These are phyloP conservation scores for Hemileia vastatrix DNA, from an alignment of 1,284 basidiomycete genomes.

Conservation along the genomic window DNA sequence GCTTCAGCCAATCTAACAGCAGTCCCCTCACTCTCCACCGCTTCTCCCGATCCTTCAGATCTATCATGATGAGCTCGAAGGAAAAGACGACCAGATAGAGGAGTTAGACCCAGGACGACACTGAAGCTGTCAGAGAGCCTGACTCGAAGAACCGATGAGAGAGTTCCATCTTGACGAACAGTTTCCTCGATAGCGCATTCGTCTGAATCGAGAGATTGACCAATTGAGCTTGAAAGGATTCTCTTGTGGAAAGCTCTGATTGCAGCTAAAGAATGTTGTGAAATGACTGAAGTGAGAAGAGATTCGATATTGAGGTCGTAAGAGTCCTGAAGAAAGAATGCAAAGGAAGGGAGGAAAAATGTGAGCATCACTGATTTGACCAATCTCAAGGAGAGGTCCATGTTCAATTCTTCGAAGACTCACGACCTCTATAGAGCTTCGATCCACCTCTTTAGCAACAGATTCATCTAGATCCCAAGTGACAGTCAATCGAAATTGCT, in stretches of 20 bases:
- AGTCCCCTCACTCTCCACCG: neutral
- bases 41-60: neutral
- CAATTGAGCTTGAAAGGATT: neutral
- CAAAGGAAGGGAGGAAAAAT: neutral
- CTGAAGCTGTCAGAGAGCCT: neutral
- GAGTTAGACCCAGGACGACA: neutral
- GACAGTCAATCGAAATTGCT: neutral
- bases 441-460: neutral
- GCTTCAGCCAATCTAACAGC: slow-evolving; percentile 53
- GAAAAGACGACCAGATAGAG: neutral
- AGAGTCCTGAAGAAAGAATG: neutral
- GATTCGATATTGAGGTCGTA: neutral
- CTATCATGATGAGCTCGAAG: neutral
- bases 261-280: neutral
- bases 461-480: neutral
- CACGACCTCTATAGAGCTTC: neutral
- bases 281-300: neutral
- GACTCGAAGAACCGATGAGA: neutral
- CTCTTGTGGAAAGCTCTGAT: neutral
- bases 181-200: neutral
- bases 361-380: neutral
- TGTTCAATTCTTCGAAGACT: neutral
- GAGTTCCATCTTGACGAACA: neutral
- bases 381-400: too few species aligned
- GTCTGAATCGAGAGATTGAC: neutral